A percentile compares a stretch with the other conserved stretches of the same genome.
Conservation (phyloP, 169 alveolate genomes). For the Plasmodium reichenowi region DNA sequence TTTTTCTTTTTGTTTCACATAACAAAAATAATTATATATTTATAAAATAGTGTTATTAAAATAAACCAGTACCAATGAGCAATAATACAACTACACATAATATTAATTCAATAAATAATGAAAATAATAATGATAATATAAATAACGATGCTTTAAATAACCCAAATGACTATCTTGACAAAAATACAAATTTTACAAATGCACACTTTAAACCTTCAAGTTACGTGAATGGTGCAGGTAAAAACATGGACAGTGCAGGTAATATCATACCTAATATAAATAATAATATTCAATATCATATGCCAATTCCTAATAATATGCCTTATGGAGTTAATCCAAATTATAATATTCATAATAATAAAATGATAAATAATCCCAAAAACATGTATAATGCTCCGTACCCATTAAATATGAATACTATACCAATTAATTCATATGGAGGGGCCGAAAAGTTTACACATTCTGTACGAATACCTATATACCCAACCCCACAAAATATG, state of each 20-base stretch:
- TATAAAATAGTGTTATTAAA: no score
- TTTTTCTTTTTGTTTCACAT: no score
- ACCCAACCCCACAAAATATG: slow-evolving; percentile 49
- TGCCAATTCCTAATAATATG: slow-evolving; percentile 5
- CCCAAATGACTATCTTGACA: no score
- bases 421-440: slow-evolving; percentile 20
- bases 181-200: neutral
- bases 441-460: slow-evolving; percentile 14
- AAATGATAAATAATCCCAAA: slow-evolving; percentile 20
- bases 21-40: no score
- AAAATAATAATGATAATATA: no score
- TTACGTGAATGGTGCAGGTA: slow-evolving; percentile 7
- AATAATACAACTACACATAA: no score
- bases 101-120: neutral
- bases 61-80: no score
- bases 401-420: slow-evolving; percentile 58
- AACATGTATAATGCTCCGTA: slow-evolving; percentile 2
- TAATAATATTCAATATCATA: neutral
- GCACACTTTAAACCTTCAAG: neutral
- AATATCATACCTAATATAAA: neutral
- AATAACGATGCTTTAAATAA: no score
- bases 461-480: slow-evolving; percentile 56
- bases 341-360: slow-evolving; percentile 32
- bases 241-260: neutral
- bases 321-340: slow-evolving; percentile 4